A percentile compares a stretch with the other conserved stretches of the same genome.
These are phyloP conservation scores for Sphagnum fallax DNA, from an alignment of 228 moss, liverwort and hornwort genomes.

Conservation along the genomic window DNA sequence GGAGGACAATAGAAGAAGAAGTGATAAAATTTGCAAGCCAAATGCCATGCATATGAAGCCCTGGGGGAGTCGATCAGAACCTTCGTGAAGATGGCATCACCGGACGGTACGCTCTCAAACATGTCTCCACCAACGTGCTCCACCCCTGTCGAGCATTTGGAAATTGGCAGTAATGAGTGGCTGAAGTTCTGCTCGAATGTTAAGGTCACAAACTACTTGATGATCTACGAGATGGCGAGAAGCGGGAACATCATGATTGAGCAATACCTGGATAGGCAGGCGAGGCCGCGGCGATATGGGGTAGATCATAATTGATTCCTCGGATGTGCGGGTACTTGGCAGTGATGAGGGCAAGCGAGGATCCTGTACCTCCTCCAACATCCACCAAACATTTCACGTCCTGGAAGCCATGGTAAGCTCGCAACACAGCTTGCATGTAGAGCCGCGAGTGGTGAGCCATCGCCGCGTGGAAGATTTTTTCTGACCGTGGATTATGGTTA, in stretches of 20 bases:
- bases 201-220: background rate
- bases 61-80: background rate
- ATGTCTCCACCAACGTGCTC: constrained; percentile 29
- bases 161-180: background rate
- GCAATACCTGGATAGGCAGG: constrained; percentile 10
- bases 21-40: too few species aligned
- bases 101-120: constrained; percentile 22
- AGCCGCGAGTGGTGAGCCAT: constrained; percentile 16
- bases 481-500: constrained; percentile 1
- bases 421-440: constrained; percentile 25
- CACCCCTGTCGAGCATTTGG: constrained; percentile 12
- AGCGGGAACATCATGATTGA: background rate
- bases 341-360: constrained; percentile 9
- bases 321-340: constrained; percentile 11
- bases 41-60: too few species aligned
- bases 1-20: too few species aligned
- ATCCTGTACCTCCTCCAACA: constrained; percentile 29
- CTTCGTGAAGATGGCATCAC: constrained; percentile 34
- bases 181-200: background rate
- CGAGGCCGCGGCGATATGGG: constrained; percentile 23
- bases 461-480: constrained; percentile 10
- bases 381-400: constrained; percentile 32
- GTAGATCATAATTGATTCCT: constrained; percentile 31
- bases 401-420: constrained; percentile 14
- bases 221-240: background rate